Base-by-base conservation (phyloP, 2,329 filamentous ascomycete species). In the Trichoderma koningiopsis region DNA sequence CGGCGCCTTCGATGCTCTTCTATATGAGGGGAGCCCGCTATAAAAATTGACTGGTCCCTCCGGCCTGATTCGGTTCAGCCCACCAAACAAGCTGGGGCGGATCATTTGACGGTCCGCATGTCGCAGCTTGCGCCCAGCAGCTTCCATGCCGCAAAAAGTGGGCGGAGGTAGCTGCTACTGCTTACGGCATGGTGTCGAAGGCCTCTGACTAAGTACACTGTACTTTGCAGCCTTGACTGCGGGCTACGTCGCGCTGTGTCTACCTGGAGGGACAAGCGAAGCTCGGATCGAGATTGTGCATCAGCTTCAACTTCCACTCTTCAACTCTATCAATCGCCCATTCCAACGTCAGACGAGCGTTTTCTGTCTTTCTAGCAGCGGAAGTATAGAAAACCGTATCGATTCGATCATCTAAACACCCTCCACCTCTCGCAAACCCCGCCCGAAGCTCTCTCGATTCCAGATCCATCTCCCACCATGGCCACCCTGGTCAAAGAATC, bases 401-500 rank as follows among this genome's bases (percentile, higher is more conserved):
- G 60, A 62, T 40, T 69, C 37, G 43, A 58, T 40, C 33, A 43
- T 62, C 13, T 5, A 33, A 13, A 14, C 8, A 35, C 14, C 40
- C 22, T 3, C 6, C 19, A 19, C 35, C 31, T 29, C 14, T 31
- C 56, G 43, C 35, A 40, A 5, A 8, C 24, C 40, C 11, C 64
- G 2, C 55, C 22, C 55, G 31, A 58, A 67, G 64, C 64, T 58
- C 40, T 52, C 40, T 52, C 64, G 53, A 64, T 11, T 31, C n/a
- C 22, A 19, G 22, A 6, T 16, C 33, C 27, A 35, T 16, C 61
- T 56, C 59, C 29, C 74, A 79, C 70, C 73, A 89, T 89, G 87
- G 86, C 86, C 76, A 85, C 84, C 77, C 83, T 91, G 85, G 90
- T 97, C 87, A 89, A 91, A 82, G 93, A 97, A 87, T 95, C 94